These are phyloP conservation scores for Cardiospermum halicacabum DNA, from an alignment of 345 rosid genomes.

Conservation along the genomic window DNA sequence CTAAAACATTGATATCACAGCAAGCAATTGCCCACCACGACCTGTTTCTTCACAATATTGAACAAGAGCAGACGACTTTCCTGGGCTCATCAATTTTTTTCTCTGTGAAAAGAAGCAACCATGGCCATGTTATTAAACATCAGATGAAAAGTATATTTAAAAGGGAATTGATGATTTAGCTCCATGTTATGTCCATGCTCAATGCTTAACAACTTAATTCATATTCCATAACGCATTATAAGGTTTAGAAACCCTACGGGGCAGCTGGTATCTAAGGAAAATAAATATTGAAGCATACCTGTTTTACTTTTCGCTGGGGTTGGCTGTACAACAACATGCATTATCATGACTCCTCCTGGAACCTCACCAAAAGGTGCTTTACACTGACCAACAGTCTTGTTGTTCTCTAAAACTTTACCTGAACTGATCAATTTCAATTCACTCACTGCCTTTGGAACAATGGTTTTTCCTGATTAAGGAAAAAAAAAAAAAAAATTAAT, in stretches of 20 bases:
- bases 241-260: background rate
- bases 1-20: constrained; percentile 30
- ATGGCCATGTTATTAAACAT: constrained; percentile 2
- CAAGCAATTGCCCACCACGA: constrained; percentile 19
- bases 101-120: constrained; percentile 44
- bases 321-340: constrained; percentile 95
- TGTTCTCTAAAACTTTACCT: constrained; percentile 84
- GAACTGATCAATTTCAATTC: constrained; percentile 87
- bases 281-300: constrained; percentile 31
- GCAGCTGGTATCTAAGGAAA: background rate
- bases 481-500: background rate
- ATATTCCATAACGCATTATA: background rate
- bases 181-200: constrained; percentile 2
- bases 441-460: constrained; percentile 65
- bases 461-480: constrained; percentile 50
- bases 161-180: background rate
- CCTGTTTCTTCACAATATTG: constrained; percentile 54
- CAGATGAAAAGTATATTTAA: background rate
- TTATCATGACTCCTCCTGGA: constrained; percentile 53
- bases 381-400: constrained; percentile 81
- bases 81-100: constrained; percentile 77
- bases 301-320: constrained; percentile 61
- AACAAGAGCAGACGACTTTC: constrained; percentile 76
- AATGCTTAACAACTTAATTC: background rate
- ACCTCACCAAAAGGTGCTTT: constrained; percentile 67